Evolutionary conservation across 2,329 filamentous ascomycete genomes (phyloP).

Genomic region (Byssothecium circinans): DNA sequence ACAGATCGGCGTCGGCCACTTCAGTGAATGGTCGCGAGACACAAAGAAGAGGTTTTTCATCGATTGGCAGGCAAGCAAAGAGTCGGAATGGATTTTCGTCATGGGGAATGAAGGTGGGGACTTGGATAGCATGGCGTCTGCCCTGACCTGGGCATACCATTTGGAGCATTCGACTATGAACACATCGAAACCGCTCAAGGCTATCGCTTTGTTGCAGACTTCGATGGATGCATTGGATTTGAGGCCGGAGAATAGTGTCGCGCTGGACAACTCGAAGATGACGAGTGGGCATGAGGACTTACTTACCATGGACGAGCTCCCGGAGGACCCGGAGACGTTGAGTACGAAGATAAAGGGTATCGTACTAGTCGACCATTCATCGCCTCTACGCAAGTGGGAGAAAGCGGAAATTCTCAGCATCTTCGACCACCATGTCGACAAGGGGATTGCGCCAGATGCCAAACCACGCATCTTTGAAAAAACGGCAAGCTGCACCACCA

Average conservation of each 20-base stretch:
- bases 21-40: conserved; percentile 53
- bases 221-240: conserved; percentile 51
- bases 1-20: conserved; percentile 48
- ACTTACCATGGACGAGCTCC: conserved; percentile 52
- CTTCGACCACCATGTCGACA: conserved; percentile 52
- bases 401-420: conserved; percentile 50
- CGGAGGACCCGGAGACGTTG: conserved; percentile 51
- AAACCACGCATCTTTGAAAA: conserved; percentile 50
- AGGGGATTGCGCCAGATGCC: conserved; percentile 46
- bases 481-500: conserved; percentile 49
- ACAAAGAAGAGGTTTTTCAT: conserved; percentile 51
- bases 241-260: conserved; percentile 52
- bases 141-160: conserved; percentile 53
- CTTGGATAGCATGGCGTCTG: conserved; percentile 49
- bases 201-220: conserved; percentile 52
- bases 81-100: conserved; percentile 50
- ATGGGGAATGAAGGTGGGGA: conserved; percentile 52
- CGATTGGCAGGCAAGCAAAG: conserved; percentile 50
- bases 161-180: conserved; percentile 50
- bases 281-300: conserved; percentile 51
- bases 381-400: conserved; percentile 49
- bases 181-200: conserved; percentile 47
- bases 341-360: conserved; percentile 49
- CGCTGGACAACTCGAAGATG: conserved; percentile 51
- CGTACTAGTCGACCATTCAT: conserved; percentile 50